Base-by-base conservation (phyloP, 106 monocot species). In the Dendrobium chrysotoxum region DNA sequence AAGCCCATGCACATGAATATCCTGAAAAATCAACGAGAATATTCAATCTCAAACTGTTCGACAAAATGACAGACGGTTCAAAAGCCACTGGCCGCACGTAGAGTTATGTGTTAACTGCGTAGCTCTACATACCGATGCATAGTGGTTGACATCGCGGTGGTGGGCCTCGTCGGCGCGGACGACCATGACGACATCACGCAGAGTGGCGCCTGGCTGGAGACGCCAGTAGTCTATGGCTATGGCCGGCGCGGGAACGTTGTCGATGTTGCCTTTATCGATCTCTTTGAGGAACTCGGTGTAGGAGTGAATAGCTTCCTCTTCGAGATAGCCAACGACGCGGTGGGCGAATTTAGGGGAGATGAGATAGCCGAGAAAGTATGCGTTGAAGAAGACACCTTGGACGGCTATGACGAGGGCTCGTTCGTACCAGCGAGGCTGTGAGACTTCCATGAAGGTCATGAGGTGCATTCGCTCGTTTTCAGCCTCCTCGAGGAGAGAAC, bases 111-210 rank as follows among this genome's bases (percentile, higher is more conserved):
- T 28, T 7, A 54, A 7, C 53, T 17, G 53, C 7, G 10, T 17
- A 17, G 17, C 53, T 10, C 15, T 21, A 50, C 80, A 12, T 85
- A 90, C 90, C 76, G 90, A 88, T 15, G 90, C 87, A 77, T 84
- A 95, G 82, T 90, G 95, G 86, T 90, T 92, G 78, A 95, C 95
- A 72, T 95, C 95, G 67, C 95, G 95, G 82, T 95, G 95, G 85
- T 95, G 95, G 1, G 92, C 92, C 82, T 95, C 95, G 77, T 95
- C 95, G 78, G 95, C 92, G 35, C 92, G 80, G 30, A 91, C 86
- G 17, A 89, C 88, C 72, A 77, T 72, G 41, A 92, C 92, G 13
- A 95, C 92, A 75, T 94, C 94, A 28, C 83, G 89, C 35, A 91
- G 89, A n/a, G 88, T 91, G 57, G 94, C 82, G 57, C 85, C 38